A percentile compares a stretch with the other conserved stretches of the same genome.
Conservation (phyloP, 495 filamentous ascomycete genomes). For the Aspergillus incahuasiensis region DNA sequence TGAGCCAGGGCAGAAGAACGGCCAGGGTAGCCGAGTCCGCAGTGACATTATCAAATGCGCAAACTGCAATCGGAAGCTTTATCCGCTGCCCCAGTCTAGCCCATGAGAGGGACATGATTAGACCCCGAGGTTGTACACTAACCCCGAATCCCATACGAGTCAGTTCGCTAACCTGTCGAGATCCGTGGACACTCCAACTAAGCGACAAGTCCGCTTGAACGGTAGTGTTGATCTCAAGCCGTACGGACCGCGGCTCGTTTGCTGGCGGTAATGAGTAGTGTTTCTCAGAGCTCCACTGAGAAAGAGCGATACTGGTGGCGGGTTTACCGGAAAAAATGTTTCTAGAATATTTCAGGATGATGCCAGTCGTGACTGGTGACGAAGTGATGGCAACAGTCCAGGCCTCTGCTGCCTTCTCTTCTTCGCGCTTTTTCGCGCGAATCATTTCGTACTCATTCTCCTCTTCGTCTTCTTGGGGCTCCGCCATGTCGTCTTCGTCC, state of each 20-base stretch:
- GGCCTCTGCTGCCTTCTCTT: conserved; percentile 27
- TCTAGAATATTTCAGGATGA: conserved; percentile 35
- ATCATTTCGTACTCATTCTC: conserved; percentile 14
- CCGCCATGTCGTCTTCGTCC: conserved; percentile 21
- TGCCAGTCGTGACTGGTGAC: conserved; percentile 23
- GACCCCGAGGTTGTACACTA: conserved; percentile 30
- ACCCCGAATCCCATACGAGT: conserved; percentile 39
- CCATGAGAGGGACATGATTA: conserved; percentile 40
- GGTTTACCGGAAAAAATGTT: conserved; percentile 41
- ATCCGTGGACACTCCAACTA: conserved; percentile 35
- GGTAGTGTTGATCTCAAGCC: conserved; percentile 26
- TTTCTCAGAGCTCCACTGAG: conserved; percentile 43
- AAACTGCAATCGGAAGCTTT: conserved; percentile 37
- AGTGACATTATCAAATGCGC: conserved; percentile 33
- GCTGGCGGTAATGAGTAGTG: conserved; percentile 31
- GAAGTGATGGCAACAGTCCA: conserved; percentile 30
- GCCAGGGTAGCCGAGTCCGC: conserved; percentile 35
- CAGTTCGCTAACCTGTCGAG: conserved; percentile 35
- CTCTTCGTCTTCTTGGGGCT: conserved; percentile 18
- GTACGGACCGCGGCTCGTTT: conserved; percentile 32
- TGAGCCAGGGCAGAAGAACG: conserved; percentile 43
- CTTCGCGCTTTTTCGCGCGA: conserved; percentile 19
- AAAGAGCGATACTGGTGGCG: conserved; percentile 26
- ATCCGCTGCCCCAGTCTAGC: conserved; percentile 39
- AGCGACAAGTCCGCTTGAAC: conserved; percentile 23